Evolutionary conservation across 1,284 basidiomycete species (phyloP).

Genomic region (Puccinia novopanici): DNA sequence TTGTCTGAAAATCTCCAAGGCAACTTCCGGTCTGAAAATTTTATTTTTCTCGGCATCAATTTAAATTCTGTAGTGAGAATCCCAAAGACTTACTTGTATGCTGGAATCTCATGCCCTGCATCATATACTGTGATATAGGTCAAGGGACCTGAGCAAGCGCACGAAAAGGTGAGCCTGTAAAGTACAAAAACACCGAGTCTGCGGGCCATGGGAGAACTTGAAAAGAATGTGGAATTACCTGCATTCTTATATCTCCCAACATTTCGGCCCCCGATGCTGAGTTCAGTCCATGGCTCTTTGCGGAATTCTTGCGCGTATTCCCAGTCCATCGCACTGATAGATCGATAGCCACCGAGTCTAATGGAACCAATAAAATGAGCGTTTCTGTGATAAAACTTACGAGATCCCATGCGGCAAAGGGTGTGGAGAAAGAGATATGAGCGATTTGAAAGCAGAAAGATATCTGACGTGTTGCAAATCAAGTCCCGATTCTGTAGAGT

Average conservation of each 20-base stretch:
- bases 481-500: constrained; percentile 39
- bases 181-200: background rate
- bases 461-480: constrained; percentile 44
- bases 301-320: constrained; percentile 37
- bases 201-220: background rate
- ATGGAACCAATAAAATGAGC: background rate
- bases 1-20: constrained; percentile 44
- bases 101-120: constrained; percentile 45
- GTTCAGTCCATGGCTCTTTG: constrained; percentile 17
- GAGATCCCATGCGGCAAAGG: too few species aligned
- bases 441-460: background rate
- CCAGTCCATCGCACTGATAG: constrained; percentile 46
- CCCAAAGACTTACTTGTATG: constrained; percentile 38
- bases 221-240: constrained; percentile 7
- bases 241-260: constrained; percentile 34
- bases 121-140: constrained; percentile 36
- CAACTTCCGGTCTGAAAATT: constrained; percentile 15
- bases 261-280: constrained; percentile 21
- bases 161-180: background rate
- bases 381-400: background rate
- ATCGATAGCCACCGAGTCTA: constrained; percentile 38
- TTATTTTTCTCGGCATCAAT: background rate
- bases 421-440: background rate
- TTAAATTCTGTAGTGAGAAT: background rate
- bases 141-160: constrained; percentile 27